Base-by-base conservation (phyloP, 1,139 yeast species). In the Debaryomycetaceae sp. region DNA sequence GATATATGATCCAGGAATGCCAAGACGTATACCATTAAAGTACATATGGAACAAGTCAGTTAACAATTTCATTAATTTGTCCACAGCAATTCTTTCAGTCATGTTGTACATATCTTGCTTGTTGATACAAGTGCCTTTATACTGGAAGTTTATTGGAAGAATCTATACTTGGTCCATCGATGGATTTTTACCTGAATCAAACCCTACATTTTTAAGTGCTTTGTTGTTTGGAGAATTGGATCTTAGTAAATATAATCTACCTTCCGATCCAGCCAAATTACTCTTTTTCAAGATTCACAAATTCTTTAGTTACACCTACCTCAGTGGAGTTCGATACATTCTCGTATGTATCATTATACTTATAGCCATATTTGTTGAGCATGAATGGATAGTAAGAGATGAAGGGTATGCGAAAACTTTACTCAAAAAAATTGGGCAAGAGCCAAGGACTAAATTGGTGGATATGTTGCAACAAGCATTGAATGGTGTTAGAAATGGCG, bases 321-420 rank as follows among this genome's bases (percentile, higher is more conserved):
- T 70, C 36, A 59, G 66, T 30, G 82, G 82, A 2, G 43, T 65
- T 9, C 50, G 68, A 14, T 67, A 70, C 42, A 58, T 73, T 4
- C 15, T 64, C 11, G 58, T 70, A 33, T 65, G 70, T 18, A 56
- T 77, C 5, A 50, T 67, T 5, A 59, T 75, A 28, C 75, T 72
- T 44, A 52, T 76, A 22, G 75, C 79, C 2, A 46, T 79, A 6
- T 78, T 78, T 52, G 67, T 80, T 32, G 81, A 77, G 45, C 84
- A 81, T 53, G 89, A 83, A 51, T 80, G 85, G 79, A 83, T 84
- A n/a, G 77, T 78, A 1, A 65, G 81, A 40, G 92, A 84, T 55
- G 80, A 80, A 36, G 87, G 87, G 0, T 83, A 81, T 55, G 58
- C 67, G 31, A 80, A 77, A 53, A 64, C 82, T 52, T 63, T 83